phyloP scores from a whole-genome alignment of 768 basidiomycete species.

The Guyanaporus albipodus region DNA sequence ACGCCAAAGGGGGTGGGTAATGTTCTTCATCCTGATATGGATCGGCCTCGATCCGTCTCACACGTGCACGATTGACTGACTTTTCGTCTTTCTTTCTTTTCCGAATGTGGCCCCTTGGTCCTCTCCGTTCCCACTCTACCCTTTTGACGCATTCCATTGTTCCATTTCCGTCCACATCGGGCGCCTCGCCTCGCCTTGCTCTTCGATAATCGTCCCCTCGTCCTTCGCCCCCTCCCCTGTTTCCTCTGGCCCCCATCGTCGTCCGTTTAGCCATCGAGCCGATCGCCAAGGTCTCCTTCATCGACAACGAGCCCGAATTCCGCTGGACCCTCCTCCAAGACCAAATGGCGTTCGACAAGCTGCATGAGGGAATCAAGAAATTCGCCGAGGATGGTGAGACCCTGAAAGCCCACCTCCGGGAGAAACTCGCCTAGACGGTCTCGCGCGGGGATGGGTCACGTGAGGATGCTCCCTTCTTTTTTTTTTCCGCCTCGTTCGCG shows the following conservation, averaged over 20 bases:
- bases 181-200: not conserved
- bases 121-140: not conserved
- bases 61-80: conserved; percentile 9
- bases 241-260: not conserved
- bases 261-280: conserved; percentile 43
- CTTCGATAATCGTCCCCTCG: not conserved
- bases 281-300: conserved; percentile 73
- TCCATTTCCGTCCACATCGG: not conserved
- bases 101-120: too few relatives aligned
- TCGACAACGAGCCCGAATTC: conserved; percentile 96
- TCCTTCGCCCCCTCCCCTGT: not conserved
- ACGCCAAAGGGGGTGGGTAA: conserved; percentile 54
- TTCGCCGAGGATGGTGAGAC: conserved; percentile 94
- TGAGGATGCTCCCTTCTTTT: too few relatives aligned
- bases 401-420: conserved; percentile 76
- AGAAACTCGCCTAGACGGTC: too few relatives aligned
- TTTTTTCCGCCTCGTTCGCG: too few relatives aligned
- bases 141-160: not conserved
- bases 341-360: conserved; percentile 97
- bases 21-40: not conserved
- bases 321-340: conserved; percentile 91
- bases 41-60: not conserved
- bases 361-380: conserved; percentile 97
- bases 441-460: too few relatives aligned
- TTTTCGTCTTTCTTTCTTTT: not conserved